Evolutionary conservation across 1,284 basidiomycete genomes (phyloP), one percentile per base, ranked within the genome.

Genomic region (Pseudomicrostroma phylloplanum): DNA sequence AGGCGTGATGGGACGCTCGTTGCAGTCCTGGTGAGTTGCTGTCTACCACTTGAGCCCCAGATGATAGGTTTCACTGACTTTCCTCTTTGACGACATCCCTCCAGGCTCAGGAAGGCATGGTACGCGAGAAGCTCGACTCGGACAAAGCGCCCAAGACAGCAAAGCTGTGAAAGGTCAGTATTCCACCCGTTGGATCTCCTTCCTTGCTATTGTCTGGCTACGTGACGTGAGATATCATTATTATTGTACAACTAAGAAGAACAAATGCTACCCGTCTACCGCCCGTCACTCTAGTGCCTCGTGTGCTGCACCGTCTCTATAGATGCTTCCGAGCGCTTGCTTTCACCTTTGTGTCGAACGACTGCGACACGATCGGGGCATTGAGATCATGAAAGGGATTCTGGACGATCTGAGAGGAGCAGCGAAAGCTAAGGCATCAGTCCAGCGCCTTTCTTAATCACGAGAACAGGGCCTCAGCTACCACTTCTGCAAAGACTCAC

Each of bases 381-480:
- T 77, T 71, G 1, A 61, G 36, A 8, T 76, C 72, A 57, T 75
- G 74, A 60, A 78, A 77, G 2, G 76, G 76, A 43, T 78, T 78
- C 58, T 76, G 58, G 30, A 67, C 55, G 17, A 70, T 61, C 74
- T 76, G 58, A 1, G 23, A 43, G 15, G 9, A 9, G 30, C 30
- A 9, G 30, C 30, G 9, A 9, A 36, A 36, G 3, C 4, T 9
- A 36, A 36, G 30, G 30, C 30, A 36, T 36, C 3, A 36, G 30
- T 36, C 30, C 9, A 36, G 30, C 30, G 30, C 30, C 30, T 36
- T 36, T 9, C 9, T 36, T 36, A 36, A 3, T 36, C 4, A 36
- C 30, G 30, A 9, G 30, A 9, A 36, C 30, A 9, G 4, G 9
- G 30, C 9, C 30, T 36, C 30, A 3, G 30, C 39, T 21, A 17